Percentiles rank a stretch among this genome's conserved stretches.
phyloP scores from a whole-genome alignment of 192 early-diverging fungal genomes.

The Backusella psychrophila region DNA sequence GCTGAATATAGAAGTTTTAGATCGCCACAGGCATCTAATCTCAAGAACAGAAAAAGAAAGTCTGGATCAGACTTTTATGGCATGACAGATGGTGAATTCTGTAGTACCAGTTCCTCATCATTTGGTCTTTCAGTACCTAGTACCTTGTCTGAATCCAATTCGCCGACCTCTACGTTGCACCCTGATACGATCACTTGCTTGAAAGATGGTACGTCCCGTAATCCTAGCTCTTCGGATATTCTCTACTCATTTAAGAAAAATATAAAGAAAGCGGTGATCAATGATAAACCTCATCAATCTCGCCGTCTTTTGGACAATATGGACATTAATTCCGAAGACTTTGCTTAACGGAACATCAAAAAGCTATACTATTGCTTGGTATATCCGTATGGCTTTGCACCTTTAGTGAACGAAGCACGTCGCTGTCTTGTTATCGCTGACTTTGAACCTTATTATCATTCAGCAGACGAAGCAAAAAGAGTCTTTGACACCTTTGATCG shows the following conservation, averaged over 20 bases:
- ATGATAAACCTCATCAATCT: slow-evolving; percentile 21
- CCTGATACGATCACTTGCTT: no score
- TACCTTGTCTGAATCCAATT: not conserved
- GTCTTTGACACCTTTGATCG: slow-evolving; percentile 88
- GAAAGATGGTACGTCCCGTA: not conserved
- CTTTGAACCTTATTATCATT: slow-evolving; percentile 73
- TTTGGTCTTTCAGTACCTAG: not conserved
- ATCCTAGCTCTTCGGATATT: not conserved
- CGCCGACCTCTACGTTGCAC: not conserved
- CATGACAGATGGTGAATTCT: not conserved
- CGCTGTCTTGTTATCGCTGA: slow-evolving; percentile 63
- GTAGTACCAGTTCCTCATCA: not conserved
- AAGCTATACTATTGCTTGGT: slow-evolving; percentile 24
- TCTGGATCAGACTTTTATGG: not conserved
- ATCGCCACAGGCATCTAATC: not conserved
- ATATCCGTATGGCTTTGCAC: slow-evolving; percentile 3
- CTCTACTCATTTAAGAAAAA: slow-evolving; percentile 19
- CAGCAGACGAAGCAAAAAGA: slow-evolving; percentile 64
- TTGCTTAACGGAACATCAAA: slow-evolving; percentile 24
- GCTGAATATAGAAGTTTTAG: slow-evolving; percentile 21
- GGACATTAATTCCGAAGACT: slow-evolving; percentile 29
- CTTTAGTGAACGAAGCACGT: slow-evolving; percentile 25
- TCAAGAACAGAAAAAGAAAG: not conserved
- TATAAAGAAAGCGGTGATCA: slow-evolving; percentile 19
- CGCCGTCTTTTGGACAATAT: slow-evolving; percentile 8